Conservation (phyloP, 2,329 filamentous ascomycete genomes). For the Aspergillus udagawae region DNA sequence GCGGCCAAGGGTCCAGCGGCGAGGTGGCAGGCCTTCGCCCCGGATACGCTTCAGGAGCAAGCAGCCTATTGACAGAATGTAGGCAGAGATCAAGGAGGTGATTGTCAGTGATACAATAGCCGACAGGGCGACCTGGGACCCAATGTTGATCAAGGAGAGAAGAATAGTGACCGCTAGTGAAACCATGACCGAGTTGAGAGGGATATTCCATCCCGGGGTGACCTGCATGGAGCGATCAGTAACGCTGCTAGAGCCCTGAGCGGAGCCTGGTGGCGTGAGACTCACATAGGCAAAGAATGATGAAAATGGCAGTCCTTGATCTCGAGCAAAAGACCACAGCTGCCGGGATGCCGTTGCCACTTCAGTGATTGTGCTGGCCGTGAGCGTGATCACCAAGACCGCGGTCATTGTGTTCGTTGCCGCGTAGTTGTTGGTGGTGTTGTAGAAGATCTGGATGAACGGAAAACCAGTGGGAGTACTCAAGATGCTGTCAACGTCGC, state of each 20-base stretch:
- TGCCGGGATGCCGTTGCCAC: constrained; percentile 57
- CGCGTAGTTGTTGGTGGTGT: constrained; percentile 46
- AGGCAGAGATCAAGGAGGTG: constrained; percentile 40
- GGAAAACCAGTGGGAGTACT: constrained; percentile 50
- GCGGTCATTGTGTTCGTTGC: constrained; percentile 50
- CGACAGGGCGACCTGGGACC: constrained; percentile 43
- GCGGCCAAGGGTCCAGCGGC: constrained; percentile 44
- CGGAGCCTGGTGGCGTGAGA: not conserved
- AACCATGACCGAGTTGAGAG: constrained; percentile 46
- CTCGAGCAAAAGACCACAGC: constrained; percentile 52
- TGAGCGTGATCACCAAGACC: constrained; percentile 48
- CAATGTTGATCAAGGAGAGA: constrained; percentile 51
- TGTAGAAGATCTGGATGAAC: constrained; percentile 57
- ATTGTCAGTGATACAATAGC: constrained; percentile 43
- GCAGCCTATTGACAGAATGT: constrained; percentile 46
- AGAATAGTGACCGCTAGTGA: constrained; percentile 43
- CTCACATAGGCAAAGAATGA: constrained; percentile 36
- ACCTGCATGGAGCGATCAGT: constrained; percentile 23
- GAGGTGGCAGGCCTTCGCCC: constrained; percentile 39
- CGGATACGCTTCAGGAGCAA: constrained; percentile 43
- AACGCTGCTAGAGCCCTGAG: not conserved
- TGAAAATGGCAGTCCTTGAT: constrained; percentile 39
- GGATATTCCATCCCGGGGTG: constrained; percentile 38
- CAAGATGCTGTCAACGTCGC: constrained; percentile 45
- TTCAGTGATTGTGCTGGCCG: constrained; percentile 50